Base-by-base conservation (phyloP, 192 early-diverging fungal genomes). In the Nowakowskiella sp. region DNA sequence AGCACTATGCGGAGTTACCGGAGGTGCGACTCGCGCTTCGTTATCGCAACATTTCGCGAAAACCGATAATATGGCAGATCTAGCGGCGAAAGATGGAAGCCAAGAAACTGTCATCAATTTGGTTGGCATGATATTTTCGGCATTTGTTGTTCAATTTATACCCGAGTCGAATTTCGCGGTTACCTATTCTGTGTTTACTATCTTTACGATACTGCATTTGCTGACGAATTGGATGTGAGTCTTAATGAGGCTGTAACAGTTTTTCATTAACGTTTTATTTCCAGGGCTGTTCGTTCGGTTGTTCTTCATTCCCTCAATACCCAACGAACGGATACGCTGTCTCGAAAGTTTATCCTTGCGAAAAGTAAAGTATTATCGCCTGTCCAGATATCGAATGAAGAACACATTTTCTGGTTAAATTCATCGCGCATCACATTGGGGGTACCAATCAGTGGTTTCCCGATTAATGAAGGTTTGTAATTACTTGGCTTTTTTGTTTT, bases 31-130 rank as follows among this genome's bases (percentile, higher is more conserved):
- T 10, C 69, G 67, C 50, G 56, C 58, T 6, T 62, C 67, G 16
- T 31, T 73, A 9, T 62, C 71, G 4, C 49, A 62, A 44, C 71
- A 73, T 44, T 73, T 73, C 56, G 66, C 67, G 6, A 65, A 54
- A 24, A 23, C 32, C 19, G 53, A 66, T 21, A 70, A 66, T 47
- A 42, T 6, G 31, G 25, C 51, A 21, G 71, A 73, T 54, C 42
- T 73, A 24, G 58, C 65, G 47, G 71, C 71, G 4, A 73, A 73
- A 46, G 71, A 73, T 43, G 71, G 71, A 19, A 63, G 52, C 23
- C 71, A 73, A 54, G 71, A 73, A 55, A 73, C 71, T 1, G 52
- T 73, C 8, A 67, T 73, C 9, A 57, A 56, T 10, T 34, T 72
- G 1, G 44, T 68, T 6, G 70, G 70, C 10, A 60, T 72, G 50